A percentile compares a stretch with the other conserved stretches of the same genome.
phyloP scores from a whole-genome alignment of 345 rosid genomes.

The Jatropha curcas region DNA sequence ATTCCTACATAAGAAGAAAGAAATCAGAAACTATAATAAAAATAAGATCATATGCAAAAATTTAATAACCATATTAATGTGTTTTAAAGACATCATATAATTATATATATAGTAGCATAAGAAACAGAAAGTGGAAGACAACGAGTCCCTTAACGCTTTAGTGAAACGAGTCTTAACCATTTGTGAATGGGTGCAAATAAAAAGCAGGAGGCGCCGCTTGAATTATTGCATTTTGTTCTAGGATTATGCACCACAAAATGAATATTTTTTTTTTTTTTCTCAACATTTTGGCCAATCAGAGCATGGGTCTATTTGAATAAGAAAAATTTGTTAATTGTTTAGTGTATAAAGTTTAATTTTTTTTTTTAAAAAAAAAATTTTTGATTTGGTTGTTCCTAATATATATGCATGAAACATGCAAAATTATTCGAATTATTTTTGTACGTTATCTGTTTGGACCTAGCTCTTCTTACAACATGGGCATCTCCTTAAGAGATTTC shows the following conservation, averaged over 20 bases:
- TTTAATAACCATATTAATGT: too few relatives aligned
- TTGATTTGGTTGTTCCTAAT: neutral
- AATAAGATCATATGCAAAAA: too few relatives aligned
- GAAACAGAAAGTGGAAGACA: conserved; percentile 4
- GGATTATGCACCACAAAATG: conserved; percentile 5
- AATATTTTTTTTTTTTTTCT: neutral
- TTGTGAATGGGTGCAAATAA: conserved; percentile 6
- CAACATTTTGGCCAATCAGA: conserved; percentile 15
- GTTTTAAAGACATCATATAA: neutral
- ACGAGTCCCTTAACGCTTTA: too few relatives aligned
- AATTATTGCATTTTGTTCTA: conserved; percentile 24
- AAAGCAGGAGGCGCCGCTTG: conserved; percentile 38
- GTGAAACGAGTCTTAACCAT: conserved; percentile 25
- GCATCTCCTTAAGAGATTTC: too few relatives aligned
- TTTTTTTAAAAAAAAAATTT: neutral
- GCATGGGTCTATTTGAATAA: conserved; percentile 2
- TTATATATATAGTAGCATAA: neutral
- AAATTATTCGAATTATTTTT: neutral
- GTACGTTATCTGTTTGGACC: neutral
- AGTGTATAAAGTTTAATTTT: too few relatives aligned
- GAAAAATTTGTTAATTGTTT: too few relatives aligned
- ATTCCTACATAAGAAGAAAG: too few relatives aligned
- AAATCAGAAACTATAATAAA: too few relatives aligned
- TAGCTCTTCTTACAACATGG: neutral
- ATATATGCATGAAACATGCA: neutral